These are phyloP conservation scores for Lactarius deliciosus DNA, from an alignment of 768 basidiomycete species.

Conservation along the genomic window DNA sequence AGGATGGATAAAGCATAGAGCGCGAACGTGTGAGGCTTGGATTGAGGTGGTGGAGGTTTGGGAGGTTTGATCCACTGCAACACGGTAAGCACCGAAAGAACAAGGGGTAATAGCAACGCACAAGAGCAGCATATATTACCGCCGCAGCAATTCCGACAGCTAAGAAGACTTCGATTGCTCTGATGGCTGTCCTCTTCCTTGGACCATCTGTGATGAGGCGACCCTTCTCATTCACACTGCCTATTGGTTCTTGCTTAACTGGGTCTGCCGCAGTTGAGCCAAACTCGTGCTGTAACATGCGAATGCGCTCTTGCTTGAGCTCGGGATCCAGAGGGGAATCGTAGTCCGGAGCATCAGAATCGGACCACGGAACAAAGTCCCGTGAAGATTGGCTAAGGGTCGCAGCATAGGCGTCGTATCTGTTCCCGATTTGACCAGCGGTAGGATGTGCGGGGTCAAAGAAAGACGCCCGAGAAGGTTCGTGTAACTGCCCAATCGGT, in stretches of 20 bases:
- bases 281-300: conserved; percentile 72
- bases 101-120: conserved; percentile 36
- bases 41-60: conserved; percentile 53
- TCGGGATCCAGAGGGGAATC: conserved; percentile 45
- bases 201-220: conserved; percentile 62
- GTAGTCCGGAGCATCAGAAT: conserved; percentile 46
- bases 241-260: conserved; percentile 49
- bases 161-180: conserved; percentile 51
- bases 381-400: conserved; percentile 44
- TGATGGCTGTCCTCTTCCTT: conserved; percentile 51
- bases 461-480: conserved; percentile 32
- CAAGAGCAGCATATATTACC: conserved; percentile 62
- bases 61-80: conserved; percentile 55
- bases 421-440: background rate
- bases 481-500: conserved; percentile 21
- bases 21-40: conserved; percentile 52
- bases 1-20: conserved; percentile 58
- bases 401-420: conserved; percentile 37
- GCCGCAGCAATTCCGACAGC: conserved; percentile 53
- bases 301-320: conserved; percentile 66
- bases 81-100: conserved; percentile 8
- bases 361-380: conserved; percentile 52
- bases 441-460: conserved; percentile 37
- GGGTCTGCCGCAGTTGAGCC: conserved; percentile 37
- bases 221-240: conserved; percentile 59